Evolutionary conservation across 106 monocot species (phyloP).

Genomic region (Apostasia shenzhenica): DNA sequence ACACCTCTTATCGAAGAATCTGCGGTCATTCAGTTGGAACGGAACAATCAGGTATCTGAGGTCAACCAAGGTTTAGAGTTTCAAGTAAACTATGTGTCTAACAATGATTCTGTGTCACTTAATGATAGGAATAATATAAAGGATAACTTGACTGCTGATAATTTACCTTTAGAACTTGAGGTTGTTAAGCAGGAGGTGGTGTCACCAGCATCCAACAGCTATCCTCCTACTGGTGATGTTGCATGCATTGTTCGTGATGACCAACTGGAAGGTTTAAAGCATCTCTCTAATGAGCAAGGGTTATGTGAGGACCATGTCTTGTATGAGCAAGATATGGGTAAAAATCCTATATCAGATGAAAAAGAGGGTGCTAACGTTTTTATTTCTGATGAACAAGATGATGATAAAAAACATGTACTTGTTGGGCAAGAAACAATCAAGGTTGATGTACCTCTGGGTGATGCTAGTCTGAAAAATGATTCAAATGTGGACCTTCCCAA

Average conservation of each 20-base stretch:
- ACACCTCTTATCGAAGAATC: conserved; percentile 28
- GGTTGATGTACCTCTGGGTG: neutral
- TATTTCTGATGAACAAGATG: neutral
- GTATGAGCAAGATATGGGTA: neutral
- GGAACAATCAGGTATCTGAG: conserved; percentile 82
- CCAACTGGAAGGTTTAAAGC: conserved; percentile 8
- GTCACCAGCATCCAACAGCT: conserved; percentile 48
- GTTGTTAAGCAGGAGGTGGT: conserved; percentile 63
- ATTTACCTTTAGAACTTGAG: conserved; percentile 87
- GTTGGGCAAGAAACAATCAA: neutral
- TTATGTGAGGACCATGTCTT: neutral
- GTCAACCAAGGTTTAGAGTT: conserved; percentile 69
- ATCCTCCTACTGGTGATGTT: conserved; percentile 34
- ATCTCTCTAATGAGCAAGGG: neutral
- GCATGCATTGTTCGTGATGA: conserved; percentile 28
- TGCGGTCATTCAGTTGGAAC: conserved; percentile 17
- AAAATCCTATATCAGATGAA: neutral
- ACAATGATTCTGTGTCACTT: conserved; percentile 69
- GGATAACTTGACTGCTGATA: conserved; percentile 87
- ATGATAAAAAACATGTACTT: neutral
- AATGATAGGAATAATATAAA: conserved; percentile 79
- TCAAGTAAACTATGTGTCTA: conserved; percentile 79
- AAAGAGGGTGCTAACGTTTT: neutral
- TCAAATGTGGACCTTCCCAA: conserved; percentile 23
- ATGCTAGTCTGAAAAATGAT: neutral